Conservation (phyloP, 169 alveolate species). For the Blepharisma undulans region DNA sequence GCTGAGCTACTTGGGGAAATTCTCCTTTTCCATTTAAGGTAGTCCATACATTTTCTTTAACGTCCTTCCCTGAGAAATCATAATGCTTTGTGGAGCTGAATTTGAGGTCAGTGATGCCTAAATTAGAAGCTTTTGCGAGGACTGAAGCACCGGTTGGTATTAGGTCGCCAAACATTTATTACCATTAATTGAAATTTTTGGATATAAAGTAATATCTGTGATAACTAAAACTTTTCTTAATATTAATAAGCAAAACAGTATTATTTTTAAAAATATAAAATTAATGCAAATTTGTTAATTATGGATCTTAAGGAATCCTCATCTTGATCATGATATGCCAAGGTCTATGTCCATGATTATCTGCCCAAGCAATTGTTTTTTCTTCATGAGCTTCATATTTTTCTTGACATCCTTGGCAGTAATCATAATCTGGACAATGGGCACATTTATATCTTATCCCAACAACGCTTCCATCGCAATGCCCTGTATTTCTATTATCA, state of each 20-base stretch:
- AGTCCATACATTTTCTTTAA: not conserved
- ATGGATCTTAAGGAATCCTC: too few relatives aligned
- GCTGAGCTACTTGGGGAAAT: too few relatives aligned
- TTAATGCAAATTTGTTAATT: too few relatives aligned
- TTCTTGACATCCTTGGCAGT: not conserved
- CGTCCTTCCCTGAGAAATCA: not conserved
- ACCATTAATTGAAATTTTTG: too few relatives aligned
- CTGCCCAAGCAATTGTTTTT: not conserved
- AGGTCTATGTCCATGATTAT: not conserved
- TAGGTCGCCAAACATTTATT: not conserved
- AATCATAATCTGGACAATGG: constrained; percentile 38
- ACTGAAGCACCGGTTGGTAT: too few relatives aligned
- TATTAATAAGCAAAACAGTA: too few relatives aligned
- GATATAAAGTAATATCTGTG: too few relatives aligned
- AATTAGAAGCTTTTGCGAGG: not conserved
- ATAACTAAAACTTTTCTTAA: too few relatives aligned
- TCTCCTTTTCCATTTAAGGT: not conserved
- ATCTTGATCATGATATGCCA: constrained; percentile 3
- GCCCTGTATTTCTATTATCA: not conserved
- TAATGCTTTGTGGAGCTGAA: not conserved
- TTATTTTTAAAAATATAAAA: too few relatives aligned
- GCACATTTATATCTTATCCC: constrained; percentile 39
- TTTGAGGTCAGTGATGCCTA: not conserved
- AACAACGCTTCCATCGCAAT: constrained; percentile 22
- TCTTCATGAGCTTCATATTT: not conserved